Conservation (phyloP, 2,329 filamentous ascomycete species). For the Ophiostoma angusticollis region DNA sequence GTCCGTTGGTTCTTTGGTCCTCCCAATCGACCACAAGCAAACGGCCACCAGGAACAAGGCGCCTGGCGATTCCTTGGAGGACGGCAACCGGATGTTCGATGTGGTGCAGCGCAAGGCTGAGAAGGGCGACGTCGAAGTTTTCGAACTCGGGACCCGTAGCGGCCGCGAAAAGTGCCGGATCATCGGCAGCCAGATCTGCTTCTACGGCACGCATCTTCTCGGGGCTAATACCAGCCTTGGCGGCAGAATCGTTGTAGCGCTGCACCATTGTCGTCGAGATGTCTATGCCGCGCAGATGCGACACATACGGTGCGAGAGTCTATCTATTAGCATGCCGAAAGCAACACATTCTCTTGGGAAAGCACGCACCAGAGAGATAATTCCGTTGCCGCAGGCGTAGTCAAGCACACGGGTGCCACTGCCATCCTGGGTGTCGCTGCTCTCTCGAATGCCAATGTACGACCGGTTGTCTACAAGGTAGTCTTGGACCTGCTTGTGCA, state of each 20-base stretch:
- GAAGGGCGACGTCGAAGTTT: conserved; percentile 13
- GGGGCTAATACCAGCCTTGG: conserved; percentile 1
- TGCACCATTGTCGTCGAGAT: conserved; percentile 16
- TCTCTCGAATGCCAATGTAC: conserved; percentile 10
- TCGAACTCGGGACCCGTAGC: conserved; percentile 6
- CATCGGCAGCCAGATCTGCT: conserved; percentile 11
- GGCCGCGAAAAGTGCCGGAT: neutral
- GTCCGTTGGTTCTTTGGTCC: too few relatives aligned
- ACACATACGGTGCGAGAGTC: conserved; percentile 5
- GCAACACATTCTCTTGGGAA: too few relatives aligned
- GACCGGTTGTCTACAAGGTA: conserved; percentile 7
- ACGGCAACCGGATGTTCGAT: conserved; percentile 11
- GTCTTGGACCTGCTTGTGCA: conserved; percentile 5
- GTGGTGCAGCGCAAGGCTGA: conserved; percentile 16
- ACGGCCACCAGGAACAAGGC: conserved; percentile 12
- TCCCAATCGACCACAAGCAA: conserved; percentile 15
- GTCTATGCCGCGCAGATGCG: conserved; percentile 15
- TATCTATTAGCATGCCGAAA: neutral
- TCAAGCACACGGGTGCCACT: conserved; percentile 11
- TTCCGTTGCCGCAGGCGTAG: conserved; percentile 14
- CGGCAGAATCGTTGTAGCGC: conserved; percentile 13
- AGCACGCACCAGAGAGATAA: conserved; percentile 9
- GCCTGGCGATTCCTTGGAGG: conserved; percentile 9
- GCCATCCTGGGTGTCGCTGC: neutral
- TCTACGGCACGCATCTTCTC: conserved; percentile 14